Evolutionary conservation across 1,284 basidiomycete species (phyloP).

Genomic region (Termitomyces sp.): DNA sequence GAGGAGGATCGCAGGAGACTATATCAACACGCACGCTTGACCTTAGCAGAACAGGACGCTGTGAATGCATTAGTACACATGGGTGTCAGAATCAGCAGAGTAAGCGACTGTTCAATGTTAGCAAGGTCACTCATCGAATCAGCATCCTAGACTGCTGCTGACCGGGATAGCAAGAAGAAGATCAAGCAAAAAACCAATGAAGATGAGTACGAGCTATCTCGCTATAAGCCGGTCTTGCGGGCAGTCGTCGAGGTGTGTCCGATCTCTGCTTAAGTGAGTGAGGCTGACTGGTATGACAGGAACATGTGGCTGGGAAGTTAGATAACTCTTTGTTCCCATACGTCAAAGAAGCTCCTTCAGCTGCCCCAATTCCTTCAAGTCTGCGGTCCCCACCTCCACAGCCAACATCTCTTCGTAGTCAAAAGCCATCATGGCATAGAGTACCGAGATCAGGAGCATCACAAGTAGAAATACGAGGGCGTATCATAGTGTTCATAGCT

Average conservation of each 20-base stretch:
- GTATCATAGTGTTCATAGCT: conserved; percentile 89
- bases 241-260: conserved; percentile 72
- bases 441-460: conserved; percentile 52
- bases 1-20: conserved; percentile 93
- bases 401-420: conserved; percentile 76
- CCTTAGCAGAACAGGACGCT: conserved; percentile 89
- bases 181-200: conserved; percentile 77
- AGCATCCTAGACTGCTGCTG: conserved; percentile 51
- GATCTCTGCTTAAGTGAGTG: not conserved
- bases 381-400: conserved; percentile 47
- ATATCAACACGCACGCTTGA: conserved; percentile 94
- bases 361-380: conserved; percentile 40
- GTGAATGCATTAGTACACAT: conserved; percentile 84
- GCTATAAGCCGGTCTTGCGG: conserved; percentile 86
- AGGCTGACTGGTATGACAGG: conserved; percentile 41
- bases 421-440: conserved; percentile 82
- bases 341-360: conserved; percentile 78
- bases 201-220: conserved; percentile 93
- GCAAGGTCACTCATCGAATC: not conserved
- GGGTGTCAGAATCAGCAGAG: conserved; percentile 82
- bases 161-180: conserved; percentile 74
- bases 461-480: conserved; percentile 61
- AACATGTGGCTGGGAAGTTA: conserved; percentile 76
- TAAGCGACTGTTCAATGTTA: conserved; percentile 31
- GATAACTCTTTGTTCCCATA: conserved; percentile 86